Evolutionary conservation across 169 alveolate genomes (phyloP).

Genomic region (Plasmodium malariae): DNA sequence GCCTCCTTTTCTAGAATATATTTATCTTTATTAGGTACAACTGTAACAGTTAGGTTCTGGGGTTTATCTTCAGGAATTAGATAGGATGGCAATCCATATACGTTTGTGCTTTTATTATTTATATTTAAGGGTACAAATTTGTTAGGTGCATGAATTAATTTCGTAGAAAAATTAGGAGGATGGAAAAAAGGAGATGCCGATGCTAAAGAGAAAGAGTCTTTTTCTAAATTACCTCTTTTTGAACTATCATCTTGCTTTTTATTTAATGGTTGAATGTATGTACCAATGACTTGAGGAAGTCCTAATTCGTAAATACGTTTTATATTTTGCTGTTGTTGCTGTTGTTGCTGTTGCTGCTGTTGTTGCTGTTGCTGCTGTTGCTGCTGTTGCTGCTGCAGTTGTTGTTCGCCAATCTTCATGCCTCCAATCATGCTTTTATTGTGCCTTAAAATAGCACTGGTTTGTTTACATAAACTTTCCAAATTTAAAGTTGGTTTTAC

Average conservation of each 20-base stretch:
- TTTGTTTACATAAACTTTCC: conserved; percentile 69
- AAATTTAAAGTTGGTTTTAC: conserved; percentile 69
- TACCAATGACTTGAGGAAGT: conserved; percentile 59
- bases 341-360: conserved; percentile 2
- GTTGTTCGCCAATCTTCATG: background rate
- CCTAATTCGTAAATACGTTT: conserved; percentile 67
- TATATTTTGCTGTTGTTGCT: conserved; percentile 10
- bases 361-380: too few species aligned
- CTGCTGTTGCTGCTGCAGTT: conserved; percentile 5
- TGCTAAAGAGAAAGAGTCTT: conserved; percentile 30
- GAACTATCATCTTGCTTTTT: conserved; percentile 1
- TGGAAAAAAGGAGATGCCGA: conserved; percentile 67
- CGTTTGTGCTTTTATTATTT: conserved; percentile 36
- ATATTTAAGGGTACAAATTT: conserved; percentile 23
- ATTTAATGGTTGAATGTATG: conserved; percentile 73
- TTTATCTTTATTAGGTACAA: conserved; percentile 74
- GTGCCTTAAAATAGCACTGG: conserved; percentile 25
- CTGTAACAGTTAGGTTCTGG: conserved; percentile 55
- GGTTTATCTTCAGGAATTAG: conserved; percentile 74
- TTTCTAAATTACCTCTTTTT: conserved; percentile 6
- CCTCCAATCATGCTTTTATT: background rate
- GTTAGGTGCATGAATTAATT: conserved; percentile 23
- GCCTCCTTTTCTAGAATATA: conserved; percentile 61
- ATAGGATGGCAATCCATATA: conserved; percentile 69
- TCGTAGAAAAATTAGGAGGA: conserved; percentile 62